Conservation (phyloP, 2,329 filamentous ascomycete genomes). For the Fusarium devonianum region DNA sequence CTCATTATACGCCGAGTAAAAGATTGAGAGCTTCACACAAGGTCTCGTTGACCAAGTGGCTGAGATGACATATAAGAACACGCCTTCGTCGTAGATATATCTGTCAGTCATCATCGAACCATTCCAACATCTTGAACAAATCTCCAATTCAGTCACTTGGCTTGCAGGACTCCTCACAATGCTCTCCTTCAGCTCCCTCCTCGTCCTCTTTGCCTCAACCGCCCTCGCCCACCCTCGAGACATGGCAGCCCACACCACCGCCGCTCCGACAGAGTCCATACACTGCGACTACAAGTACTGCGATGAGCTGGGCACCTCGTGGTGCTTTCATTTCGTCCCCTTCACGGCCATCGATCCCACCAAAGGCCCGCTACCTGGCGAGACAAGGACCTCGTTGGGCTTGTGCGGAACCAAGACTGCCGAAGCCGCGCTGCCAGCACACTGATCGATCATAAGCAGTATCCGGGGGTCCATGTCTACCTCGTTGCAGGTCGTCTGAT, state of each 20-base stretch:
- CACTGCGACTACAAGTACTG: conserved; percentile 49
- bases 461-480: neutral
- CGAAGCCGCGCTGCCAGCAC: neutral
- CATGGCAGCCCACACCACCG: conserved; percentile 10
- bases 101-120: neutral
- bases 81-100: neutral
- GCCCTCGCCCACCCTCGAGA: conserved; percentile 14
- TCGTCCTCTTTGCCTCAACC: conserved; percentile 13
- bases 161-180: neutral
- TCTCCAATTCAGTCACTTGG: neutral
- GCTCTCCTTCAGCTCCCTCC: conserved; percentile 10
- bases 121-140: neutral
- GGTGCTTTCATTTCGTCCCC: conserved; percentile 51
- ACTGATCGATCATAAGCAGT: neutral
- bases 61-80: conserved; percentile 14
- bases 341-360: conserved; percentile 47
- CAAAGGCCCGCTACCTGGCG: conserved; percentile 48
- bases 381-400: conserved; percentile 46
- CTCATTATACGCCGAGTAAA: neutral
- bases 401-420: conserved; percentile 34
- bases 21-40: conserved; percentile 12
- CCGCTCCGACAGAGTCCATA: conserved; percentile 22
- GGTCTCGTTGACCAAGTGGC: neutral
- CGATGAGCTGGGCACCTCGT: conserved; percentile 45
- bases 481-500: neutral